These are phyloP conservation scores for Metschnikowia reukaufii DNA, from an alignment of 805 yeast genomes.

Conservation along the genomic window DNA sequence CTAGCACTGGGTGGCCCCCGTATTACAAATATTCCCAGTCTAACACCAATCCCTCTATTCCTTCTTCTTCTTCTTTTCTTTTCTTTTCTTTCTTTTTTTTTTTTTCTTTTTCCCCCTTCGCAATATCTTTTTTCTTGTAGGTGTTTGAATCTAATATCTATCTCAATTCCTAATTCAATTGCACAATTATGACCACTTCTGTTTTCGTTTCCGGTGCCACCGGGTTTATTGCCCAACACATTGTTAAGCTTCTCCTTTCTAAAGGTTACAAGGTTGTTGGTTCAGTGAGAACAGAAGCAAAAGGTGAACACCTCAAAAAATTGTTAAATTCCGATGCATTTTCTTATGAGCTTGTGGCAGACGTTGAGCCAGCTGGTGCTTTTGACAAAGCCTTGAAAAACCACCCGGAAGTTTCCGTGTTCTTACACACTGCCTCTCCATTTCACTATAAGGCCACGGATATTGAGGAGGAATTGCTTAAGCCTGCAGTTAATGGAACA, in stretches of 20 bases:
- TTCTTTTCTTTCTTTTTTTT: background rate
- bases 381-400: conserved; percentile 46
- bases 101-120: background rate
- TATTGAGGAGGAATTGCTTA: conserved; percentile 50
- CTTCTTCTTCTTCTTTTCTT: background rate
- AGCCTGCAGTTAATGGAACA: conserved; percentile 47
- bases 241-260: conserved; percentile 22
- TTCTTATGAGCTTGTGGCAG: conserved; percentile 47
- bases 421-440: conserved; percentile 65
- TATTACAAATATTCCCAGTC: background rate
- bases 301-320: conserved; percentile 23
- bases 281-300: conserved; percentile 25
- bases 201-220: conserved; percentile 34
- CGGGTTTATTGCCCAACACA: conserved; percentile 32
- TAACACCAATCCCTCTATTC: background rate
- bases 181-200: conserved; percentile 3
- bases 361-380: conserved; percentile 45
- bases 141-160: too few species aligned
- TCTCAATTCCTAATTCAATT: background rate
- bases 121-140: too few species aligned
- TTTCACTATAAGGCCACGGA: conserved; percentile 44
- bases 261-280: conserved; percentile 27
- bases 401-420: conserved; percentile 51
- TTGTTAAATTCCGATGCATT: conserved; percentile 33
- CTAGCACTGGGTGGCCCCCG: too few species aligned